Conservation (phyloP, 2,329 filamentous ascomycete species). For the Aspergillus carbonarius region DNA sequence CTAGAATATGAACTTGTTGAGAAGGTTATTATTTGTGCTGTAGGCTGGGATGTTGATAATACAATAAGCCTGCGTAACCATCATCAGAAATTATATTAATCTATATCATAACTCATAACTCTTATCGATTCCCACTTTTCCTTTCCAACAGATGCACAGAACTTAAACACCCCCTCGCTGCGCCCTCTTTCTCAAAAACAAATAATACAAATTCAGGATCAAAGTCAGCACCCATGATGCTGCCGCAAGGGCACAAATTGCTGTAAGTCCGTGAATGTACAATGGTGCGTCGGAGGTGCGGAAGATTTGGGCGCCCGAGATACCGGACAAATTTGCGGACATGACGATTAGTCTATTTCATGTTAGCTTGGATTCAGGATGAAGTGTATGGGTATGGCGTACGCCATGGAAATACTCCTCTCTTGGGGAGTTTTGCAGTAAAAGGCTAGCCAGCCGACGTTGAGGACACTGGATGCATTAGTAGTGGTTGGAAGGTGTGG, state of each 20-base stretch:
- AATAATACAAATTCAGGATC: slow-evolving; percentile 25
- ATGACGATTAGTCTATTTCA: slow-evolving; percentile 50
- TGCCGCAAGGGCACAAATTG: slow-evolving; percentile 24
- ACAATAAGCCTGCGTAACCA: too few relatives aligned
- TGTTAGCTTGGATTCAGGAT: neutral
- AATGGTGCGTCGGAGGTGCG: slow-evolving; percentile 31
- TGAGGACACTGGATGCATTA: slow-evolving; percentile 40
- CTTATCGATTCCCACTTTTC: neutral
- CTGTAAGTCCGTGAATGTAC: slow-evolving; percentile 29
- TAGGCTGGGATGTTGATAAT: too few relatives aligned
- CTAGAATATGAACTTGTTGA: too few relatives aligned
- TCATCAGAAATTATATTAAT: too few relatives aligned
- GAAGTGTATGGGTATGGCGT: slow-evolving; percentile 35
- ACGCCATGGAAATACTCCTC: slow-evolving; percentile 61
- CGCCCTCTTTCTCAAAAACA: slow-evolving; percentile 20
- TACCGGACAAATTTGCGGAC: slow-evolving; percentile 62
- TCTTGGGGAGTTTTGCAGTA: slow-evolving; percentile 58
- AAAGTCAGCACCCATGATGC: slow-evolving; percentile 24
- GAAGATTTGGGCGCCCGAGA: slow-evolving; percentile 63
- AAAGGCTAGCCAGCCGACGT: slow-evolving; percentile 61
- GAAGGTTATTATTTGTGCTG: too few relatives aligned
- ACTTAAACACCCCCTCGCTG: neutral
- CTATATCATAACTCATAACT: neutral
- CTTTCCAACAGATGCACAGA: neutral
- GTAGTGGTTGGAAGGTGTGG: neutral